Base-by-base conservation (phyloP, 768 basidiomycete genomes). In the Boletellus emodensis region DNA sequence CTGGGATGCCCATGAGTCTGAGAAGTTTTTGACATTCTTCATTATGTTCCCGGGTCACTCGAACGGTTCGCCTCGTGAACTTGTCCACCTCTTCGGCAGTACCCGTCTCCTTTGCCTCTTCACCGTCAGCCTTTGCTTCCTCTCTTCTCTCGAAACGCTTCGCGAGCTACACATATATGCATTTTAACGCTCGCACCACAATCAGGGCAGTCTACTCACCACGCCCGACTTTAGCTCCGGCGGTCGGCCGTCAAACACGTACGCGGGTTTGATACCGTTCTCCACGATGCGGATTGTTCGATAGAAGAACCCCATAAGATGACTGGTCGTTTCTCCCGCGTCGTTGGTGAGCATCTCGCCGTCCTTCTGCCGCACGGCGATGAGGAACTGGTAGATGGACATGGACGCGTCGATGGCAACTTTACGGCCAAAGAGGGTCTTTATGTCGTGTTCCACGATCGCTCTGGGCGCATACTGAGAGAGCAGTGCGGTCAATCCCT, bases 231-330 rank as follows among this genome's bases (percentile, higher is more conserved):
- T 99, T 72, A 99, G 71, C 61, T 97, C 94, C 40, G 96, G 96
- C 2, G 96, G 96, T 68, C 94, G 95, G 18, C 96, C 96, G 69
- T 99, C 96, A 58, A 99, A 99, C 32, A 99, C 92, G 69, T 98
- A 98, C 32, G 87, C 87, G 0, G 95, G 94, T 63, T 99, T 99
- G 65, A 99, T 93, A 4, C 96, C 96, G 57, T 98, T 95, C 71
- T 99, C 96, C 15, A 94, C 94, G 67, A 99, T 98, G 20, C 96
- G 81, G 52, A 99, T 90, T 0, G 96, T 99, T 35, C 94, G 81
- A 63, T 97, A 97, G 73, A 99, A 99, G 69, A 98, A 88, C 0
- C 96, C 96, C 94, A 98, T 97, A 11, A 99, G 75, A 71, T 99
- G 95, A 72, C 93, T 94, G 2, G 96, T 99, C 4, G 93, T 96